phyloP scores from a whole-genome alignment of 1,284 basidiomycete genomes.

The Cutaneotrichosporon dermatis region DNA sequence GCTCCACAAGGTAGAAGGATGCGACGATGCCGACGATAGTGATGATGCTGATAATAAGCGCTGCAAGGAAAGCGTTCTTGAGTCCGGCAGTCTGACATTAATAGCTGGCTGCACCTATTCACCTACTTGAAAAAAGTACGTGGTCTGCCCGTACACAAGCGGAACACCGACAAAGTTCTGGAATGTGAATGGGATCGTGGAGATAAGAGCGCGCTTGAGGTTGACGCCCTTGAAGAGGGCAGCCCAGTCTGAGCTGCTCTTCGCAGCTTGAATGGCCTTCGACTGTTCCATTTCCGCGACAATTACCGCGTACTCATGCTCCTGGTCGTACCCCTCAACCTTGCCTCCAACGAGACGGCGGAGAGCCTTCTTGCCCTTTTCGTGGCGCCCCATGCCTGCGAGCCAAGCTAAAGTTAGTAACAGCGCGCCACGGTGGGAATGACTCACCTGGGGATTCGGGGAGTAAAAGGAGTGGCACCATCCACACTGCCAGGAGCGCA shows the following conservation, averaged over 20 bases:
- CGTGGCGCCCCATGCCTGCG: constrained; percentile 12
- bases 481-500: constrained; percentile 11
- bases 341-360: constrained; percentile 12
- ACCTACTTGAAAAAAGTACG: constrained; percentile 21
- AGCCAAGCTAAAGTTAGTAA: constrained; percentile 6
- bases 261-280: not conserved
- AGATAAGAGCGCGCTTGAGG: constrained; percentile 20
- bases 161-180: constrained; percentile 20
- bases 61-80: not conserved
- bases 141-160: constrained; percentile 19
- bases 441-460: constrained; percentile 1
- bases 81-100: not conserved
- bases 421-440: too few species aligned
- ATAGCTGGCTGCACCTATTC: too few species aligned
- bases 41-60: constrained; percentile 21
- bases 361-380: constrained; percentile 16
- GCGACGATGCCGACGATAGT: constrained; percentile 28
- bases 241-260: not conserved
- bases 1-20: constrained; percentile 39
- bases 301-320: constrained; percentile 16
- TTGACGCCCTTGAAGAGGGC: constrained; percentile 17
- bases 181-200: constrained; percentile 10
- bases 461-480: constrained; percentile 1
- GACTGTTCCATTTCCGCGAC: constrained; percentile 7
- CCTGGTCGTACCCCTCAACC: constrained; percentile 17